Base-by-base conservation (phyloP, 192 early-diverging fungal genomes). In the Geranomyces variabilis region DNA sequence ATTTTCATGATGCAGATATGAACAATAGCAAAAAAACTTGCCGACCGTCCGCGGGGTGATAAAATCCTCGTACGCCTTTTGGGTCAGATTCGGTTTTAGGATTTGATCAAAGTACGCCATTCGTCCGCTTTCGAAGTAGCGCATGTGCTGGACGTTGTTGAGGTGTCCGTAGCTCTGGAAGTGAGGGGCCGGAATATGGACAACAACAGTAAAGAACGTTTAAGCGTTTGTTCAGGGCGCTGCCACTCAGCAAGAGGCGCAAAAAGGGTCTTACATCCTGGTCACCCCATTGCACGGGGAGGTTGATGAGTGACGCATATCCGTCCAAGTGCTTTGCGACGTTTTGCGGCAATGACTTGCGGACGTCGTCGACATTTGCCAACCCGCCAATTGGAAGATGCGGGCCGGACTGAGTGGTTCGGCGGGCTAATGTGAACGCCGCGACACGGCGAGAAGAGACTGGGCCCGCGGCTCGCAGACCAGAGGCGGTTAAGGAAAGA, bases 31-130 rank as follows among this genome's bases (percentile, higher is more conserved):
- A n/a, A n/a, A n/a, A n/a, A 28, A 14, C 56, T 57, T 28, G 24
- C 56, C 68, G 7, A 69, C 30, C 13, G 4, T 34, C 46, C 58
- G 64, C 13, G 61, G 70, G 19, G 36, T 41, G 66, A 82, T 80
- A 68, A 79, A 76, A 1, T 17, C n/a, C 13, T 29, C 57, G 48
- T 64, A 74, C 0, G 73, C 69, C 15, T 51, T n/a, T 30, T 55
- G 19, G 14, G 51, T 41, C 14, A 79, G 60, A 31, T 56, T 19
- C 24, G 70, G 70, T 31, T 59, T 51, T 6, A 75, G 6, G 62
- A 83, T 66, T 63, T 80, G 81, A 31, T 83, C 79, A 73, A 83
- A 83, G 57, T 80, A 78, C 10, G 75, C 78, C n/a, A 78, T 47
- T 45, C 66, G 34, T 22, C 58, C 76, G 22, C 51, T 59, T 43